Evolutionary conservation across 2,329 filamentous ascomycete genomes (phyloP), one percentile per base, ranked within the genome.

Genomic region (Penicillium olsonii): DNA sequence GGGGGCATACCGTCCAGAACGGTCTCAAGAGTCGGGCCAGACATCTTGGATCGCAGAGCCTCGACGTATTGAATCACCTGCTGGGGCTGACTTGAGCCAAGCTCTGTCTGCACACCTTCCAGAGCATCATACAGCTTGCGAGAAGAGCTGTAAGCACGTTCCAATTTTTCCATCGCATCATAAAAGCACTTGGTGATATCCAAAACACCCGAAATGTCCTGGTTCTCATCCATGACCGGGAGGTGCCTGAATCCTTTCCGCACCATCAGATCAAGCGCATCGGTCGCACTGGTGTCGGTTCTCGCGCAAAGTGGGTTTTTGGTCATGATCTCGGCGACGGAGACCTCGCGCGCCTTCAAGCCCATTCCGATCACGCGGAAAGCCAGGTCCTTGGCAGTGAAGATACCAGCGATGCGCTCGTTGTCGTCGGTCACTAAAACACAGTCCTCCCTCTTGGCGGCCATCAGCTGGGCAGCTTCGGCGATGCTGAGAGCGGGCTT

Each of bases 151-250:
- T 99, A 99, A 42, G 94, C 94, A 43, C 94, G 87, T 78, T 99
- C 94, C 53, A 99, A 78, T 79, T 99, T 99, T 79, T 99, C 94
- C 94, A 99, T 99, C 37, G 94, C 94, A 75, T 99, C 94, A 75
- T 99, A 99, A 74, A 99, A 99, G 75, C 94, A 99, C 75, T 97
- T 99, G 49, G 94, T 99, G 64, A 99, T 99, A 73, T 99, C 94
- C 46, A 99, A 78, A 60, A 99, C 92, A 78, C 94, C 94, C 7
- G 92, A 95, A 55, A 99, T 99, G 68, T 99, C 92, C 74, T 99
- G 94, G 72, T 99, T 97, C 78, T 99, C 94, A 73, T 99, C 94
- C 94, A 99, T 99, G 59, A 99, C 94, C 3, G 94, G 94, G 67
- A 99, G 74, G 77, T 99, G 94, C 62, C 94, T 85, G 79, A 99